phyloP scores from a whole-genome alignment of 1,139 yeast genomes.

The Diutina sp. region DNA sequence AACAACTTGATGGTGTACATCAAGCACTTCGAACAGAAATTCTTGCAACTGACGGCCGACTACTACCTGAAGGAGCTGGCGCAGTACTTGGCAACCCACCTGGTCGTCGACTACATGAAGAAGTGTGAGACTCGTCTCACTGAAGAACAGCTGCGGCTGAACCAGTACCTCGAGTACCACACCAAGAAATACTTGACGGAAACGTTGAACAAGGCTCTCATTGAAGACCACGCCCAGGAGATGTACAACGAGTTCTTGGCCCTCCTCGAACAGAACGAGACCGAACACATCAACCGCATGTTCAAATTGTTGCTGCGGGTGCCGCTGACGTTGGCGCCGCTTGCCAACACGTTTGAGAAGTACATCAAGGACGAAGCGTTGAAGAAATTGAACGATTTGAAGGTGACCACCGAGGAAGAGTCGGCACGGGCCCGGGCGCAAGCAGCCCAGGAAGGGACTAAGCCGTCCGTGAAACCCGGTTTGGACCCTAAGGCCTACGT shows the following conservation, averaged over 20 bases:
- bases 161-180: conserved; percentile 74
- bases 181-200: conserved; percentile 69
- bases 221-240: conserved; percentile 64
- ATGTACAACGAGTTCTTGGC: conserved; percentile 68
- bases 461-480: conserved; percentile 7
- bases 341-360: conserved; percentile 59
- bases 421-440: conserved; percentile 7
- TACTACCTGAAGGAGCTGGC: conserved; percentile 66
- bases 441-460: conserved; percentile 6
- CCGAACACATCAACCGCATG: conserved; percentile 68
- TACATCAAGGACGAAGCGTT: conserved; percentile 68
- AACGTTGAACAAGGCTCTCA: conserved; percentile 62
- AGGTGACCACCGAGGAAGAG: conserved; percentile 26
- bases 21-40: conserved; percentile 64
- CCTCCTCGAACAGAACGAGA: conserved; percentile 65
- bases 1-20: conserved; percentile 75
- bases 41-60: conserved; percentile 58
- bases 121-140: conserved; percentile 73
- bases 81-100: conserved; percentile 53
- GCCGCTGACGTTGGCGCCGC: conserved; percentile 61
- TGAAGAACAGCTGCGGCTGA: conserved; percentile 73
- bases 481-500: conserved; percentile 74
- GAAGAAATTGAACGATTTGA: conserved; percentile 54
- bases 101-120: conserved; percentile 83
- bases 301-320: conserved; percentile 66